Evolutionary conservation across 1,284 basidiomycete species (phyloP).

Genomic region (Naganishia albida): DNA sequence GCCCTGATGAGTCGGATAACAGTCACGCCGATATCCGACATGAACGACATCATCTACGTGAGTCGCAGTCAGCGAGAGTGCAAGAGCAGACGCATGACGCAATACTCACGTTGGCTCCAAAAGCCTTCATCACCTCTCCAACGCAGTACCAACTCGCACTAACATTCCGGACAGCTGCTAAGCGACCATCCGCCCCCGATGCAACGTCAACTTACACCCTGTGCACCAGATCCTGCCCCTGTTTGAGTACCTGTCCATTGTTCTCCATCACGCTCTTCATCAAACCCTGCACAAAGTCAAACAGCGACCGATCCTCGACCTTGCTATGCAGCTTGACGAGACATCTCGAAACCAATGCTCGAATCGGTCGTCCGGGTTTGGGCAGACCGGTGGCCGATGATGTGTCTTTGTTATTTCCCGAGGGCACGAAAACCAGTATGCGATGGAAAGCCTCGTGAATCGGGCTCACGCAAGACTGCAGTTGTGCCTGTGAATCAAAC

Average conservation of each 20-base stretch:
- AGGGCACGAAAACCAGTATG: slow-evolving; percentile 20
- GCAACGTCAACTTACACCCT: slow-evolving; percentile 63
- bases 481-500: not conserved
- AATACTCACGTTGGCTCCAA: slow-evolving; percentile 75
- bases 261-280: slow-evolving; percentile 71
- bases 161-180: slow-evolving; percentile 15
- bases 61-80: not conserved
- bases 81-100: not conserved
- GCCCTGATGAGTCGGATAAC: slow-evolving; percentile 67
- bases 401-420: slow-evolving; percentile 16
- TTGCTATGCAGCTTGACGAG: slow-evolving; percentile 74
- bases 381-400: slow-evolving; percentile 55
- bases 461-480: not conserved
- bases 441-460: slow-evolving; percentile 6
- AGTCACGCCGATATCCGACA: slow-evolving; percentile 74
- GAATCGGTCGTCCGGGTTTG: slow-evolving; percentile 76
- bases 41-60: slow-evolving; percentile 85
- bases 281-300: slow-evolving; percentile 80
- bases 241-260: slow-evolving; percentile 59
- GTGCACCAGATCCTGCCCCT: slow-evolving; percentile 62
- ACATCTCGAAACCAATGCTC: slow-evolving; percentile 77
- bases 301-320: slow-evolving; percentile 79
- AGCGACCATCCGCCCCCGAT: slow-evolving; percentile 8
- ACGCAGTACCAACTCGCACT: slow-evolving; percentile 64
- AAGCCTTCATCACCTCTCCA: slow-evolving; percentile 80